These are phyloP conservation scores for Flaveria sonorensis DNA, from an alignment of 129 eudicot species.

Conservation along the genomic window DNA sequence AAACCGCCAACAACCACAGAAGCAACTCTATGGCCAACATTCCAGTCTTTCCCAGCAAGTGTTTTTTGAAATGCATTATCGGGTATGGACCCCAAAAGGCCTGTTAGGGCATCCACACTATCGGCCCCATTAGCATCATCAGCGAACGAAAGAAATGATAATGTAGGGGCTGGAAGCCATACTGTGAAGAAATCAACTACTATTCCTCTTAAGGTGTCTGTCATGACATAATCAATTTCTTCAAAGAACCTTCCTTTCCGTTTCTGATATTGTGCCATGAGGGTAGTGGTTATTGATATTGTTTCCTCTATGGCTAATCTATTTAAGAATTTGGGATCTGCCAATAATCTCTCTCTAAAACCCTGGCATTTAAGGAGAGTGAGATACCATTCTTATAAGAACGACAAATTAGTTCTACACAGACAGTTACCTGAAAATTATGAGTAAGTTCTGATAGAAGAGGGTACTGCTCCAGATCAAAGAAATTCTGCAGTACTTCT, in stretches of 20 bases:
- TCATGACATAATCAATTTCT: slow-evolving; percentile 88
- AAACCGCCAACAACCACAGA: slow-evolving; percentile 90
- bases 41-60: slow-evolving; percentile 89
- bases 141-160: slow-evolving; percentile 65
- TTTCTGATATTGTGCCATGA: slow-evolving; percentile 87
- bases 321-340: slow-evolving; percentile 88
- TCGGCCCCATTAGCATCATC: slow-evolving; percentile 59
- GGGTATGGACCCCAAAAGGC: slow-evolving; percentile 90
- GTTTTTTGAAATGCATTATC: slow-evolving; percentile 95
- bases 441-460: slow-evolving; percentile 72
- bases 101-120: slow-evolving; percentile 62
- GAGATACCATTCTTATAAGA: slow-evolving; percentile 3
- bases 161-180: slow-evolving; percentile 98
- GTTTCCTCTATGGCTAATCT: slow-evolving; percentile 95
- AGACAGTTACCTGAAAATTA: slow-evolving; percentile 72
- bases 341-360: slow-evolving; percentile 88
- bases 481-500: slow-evolving; percentile 85
- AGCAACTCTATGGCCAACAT: slow-evolving; percentile 70
- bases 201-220: slow-evolving; percentile 78
- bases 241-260: slow-evolving; percentile 86
- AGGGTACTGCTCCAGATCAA: slow-evolving; percentile 92
- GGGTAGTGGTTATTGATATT: slow-evolving; percentile 88
- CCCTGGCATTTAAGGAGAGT: slow-evolving; percentile 57
- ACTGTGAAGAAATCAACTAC: slow-evolving; percentile 97
- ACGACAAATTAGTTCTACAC: neutral